Evolutionary conservation across 768 basidiomycete species (phyloP), one percentile per base, ranked within the genome.

Genomic region (Agaricus sinodeliciosus): DNA sequence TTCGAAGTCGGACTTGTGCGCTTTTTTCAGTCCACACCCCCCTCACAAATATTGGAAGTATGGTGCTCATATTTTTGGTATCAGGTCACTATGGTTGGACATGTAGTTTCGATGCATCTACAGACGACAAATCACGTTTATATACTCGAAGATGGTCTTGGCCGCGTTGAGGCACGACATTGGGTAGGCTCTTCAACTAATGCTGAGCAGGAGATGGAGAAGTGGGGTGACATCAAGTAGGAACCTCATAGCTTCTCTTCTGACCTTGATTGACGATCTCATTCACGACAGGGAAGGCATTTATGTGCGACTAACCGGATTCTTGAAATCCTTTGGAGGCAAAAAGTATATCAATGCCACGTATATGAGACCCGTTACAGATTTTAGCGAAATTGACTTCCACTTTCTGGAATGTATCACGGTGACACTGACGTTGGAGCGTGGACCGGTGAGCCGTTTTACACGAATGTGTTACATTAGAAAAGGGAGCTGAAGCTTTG

Each of bases 101-200:
- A 86, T 60, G 83, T 96, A 3, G 71, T 81, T 9, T 79, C 81
- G 15, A 72, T 90, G 26, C 75, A 84, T 55, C 69, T 71, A 7
- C 85, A 87, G 55, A 76, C 89, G 2, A 97, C 94, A 2, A 93
- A 94, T 60, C 80, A 79, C 52, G 80, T 84, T 34, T 92, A 91
- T 62, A 67, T 72, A 54, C 71, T 99, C 4, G 88, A 94, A 54
- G 95, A 99, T 65, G 92, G 94, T 11, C 89, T 90, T 2, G 92
- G 86, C 18, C 70, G 69, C 40, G 79, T 88, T 16, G 87, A 90
- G 61, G 85, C 82, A 19, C 81, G 88, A 19, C 84, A 84, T 57
- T 97, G 95, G 94, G 71, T 84, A 9, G 90, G 93, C 59, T 22
- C 45, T 19, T 34, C 46, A 16, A 74, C 81, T 9, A 73, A 73